Conservation (phyloP, 2,329 filamentous ascomycete genomes). For the Aspergillus arachidicola region DNA sequence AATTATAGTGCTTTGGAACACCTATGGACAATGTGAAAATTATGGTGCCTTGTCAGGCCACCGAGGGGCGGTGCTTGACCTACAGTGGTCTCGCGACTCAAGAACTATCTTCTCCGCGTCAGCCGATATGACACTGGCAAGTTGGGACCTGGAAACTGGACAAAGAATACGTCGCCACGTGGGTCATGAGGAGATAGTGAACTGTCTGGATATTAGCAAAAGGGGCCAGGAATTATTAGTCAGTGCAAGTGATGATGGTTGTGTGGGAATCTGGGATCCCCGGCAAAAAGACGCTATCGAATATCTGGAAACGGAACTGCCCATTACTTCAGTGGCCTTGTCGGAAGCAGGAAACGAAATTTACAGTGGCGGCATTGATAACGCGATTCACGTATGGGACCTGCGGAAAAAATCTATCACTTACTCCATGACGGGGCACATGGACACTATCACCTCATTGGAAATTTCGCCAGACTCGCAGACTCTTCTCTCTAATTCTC, state of each 20-base stretch:
- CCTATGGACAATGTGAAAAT: conserved; percentile 90
- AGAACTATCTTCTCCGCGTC: conserved; percentile 88
- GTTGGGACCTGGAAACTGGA: conserved; percentile 94
- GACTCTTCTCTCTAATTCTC: conserved; percentile 84
- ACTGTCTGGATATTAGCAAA: conserved; percentile 83
- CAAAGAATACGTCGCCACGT: conserved; percentile 86
- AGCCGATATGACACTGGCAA: conserved; percentile 88
- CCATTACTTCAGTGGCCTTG: conserved; percentile 87
- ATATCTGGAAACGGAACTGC: conserved; percentile 87
- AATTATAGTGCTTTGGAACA: conserved; percentile 81
- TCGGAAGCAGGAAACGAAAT: conserved; percentile 94
- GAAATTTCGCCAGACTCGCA: conserved; percentile 92
- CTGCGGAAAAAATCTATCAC: conserved; percentile 85
- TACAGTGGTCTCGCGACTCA: conserved; percentile 97
- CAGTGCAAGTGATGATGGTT: conserved; percentile 90
- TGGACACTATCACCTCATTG: conserved; percentile 87
- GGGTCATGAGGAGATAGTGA: conserved; percentile 95
- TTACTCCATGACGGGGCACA: conserved; percentile 86
- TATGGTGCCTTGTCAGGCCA: conserved; percentile 88
- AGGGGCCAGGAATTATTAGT: conserved; percentile 88
- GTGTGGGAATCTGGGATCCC: conserved; percentile 94
- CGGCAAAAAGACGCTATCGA: conserved; percentile 85
- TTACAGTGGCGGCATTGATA: conserved; percentile 93
- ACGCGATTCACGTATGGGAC: conserved; percentile 97
- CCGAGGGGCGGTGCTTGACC: conserved; percentile 84